A percentile compares a stretch with the other conserved stretches of the same genome.
Evolutionary conservation across 2,329 filamentous ascomycete species (phyloP).

Genomic region (Cryphonectria japonica): DNA sequence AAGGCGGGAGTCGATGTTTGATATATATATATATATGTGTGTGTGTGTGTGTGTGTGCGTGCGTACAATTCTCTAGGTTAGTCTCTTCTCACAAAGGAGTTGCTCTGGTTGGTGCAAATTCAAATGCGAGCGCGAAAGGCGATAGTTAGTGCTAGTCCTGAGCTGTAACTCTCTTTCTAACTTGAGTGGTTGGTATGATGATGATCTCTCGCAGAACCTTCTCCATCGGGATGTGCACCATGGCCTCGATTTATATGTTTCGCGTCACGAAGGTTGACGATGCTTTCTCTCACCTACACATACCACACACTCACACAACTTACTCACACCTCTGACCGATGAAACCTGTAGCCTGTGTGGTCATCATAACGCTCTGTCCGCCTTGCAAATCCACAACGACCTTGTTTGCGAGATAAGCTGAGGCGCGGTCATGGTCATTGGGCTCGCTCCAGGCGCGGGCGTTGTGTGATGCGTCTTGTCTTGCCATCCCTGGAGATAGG

Average conservation of each 20-base stretch:
- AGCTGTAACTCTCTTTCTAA: background rate
- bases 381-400: background rate
- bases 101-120: background rate
- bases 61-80: background rate
- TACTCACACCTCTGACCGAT: background rate
- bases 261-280: background rate
- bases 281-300: background rate
- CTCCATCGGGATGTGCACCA: slow-evolving; percentile 7
- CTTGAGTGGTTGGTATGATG: background rate
- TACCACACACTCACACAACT: background rate
- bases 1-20: background rate
- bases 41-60: no score
- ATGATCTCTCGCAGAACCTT: slow-evolving; percentile 9
- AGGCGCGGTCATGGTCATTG: background rate
- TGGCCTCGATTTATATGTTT: slow-evolving; percentile 1
- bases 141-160: background rate
- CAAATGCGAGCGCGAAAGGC: background rate
- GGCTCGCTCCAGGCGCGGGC: background rate
- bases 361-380: background rate
- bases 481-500: background rate
- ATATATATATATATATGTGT: background rate
- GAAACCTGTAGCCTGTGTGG: background rate
- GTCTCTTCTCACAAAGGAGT: background rate
- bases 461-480: background rate
- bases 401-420: background rate